Conservation (phyloP, 345 rosid genomes). For the Linum tenue region DNA sequence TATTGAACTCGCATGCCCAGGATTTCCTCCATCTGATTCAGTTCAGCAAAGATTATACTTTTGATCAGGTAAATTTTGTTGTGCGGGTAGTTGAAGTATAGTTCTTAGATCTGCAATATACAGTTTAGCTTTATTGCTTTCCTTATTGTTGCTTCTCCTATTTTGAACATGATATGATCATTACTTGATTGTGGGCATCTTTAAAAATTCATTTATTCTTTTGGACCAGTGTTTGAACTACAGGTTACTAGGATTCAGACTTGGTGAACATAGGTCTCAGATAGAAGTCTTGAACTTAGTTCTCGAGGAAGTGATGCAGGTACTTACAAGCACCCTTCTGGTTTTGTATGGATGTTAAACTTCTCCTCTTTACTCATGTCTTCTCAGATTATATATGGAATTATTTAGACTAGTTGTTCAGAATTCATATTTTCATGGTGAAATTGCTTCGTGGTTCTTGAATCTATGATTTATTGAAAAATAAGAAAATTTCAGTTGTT, state of each 20-base stretch:
- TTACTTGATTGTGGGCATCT: not conserved
- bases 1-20: conserved; percentile 49
- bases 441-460: too few species aligned
- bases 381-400: not conserved
- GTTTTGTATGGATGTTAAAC: conserved; percentile 9
- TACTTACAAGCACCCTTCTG: conserved; percentile 17
- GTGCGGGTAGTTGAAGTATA: too few species aligned
- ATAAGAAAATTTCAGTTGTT: too few species aligned
- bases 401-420: too few species aligned
- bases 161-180: not conserved
- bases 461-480: too few species aligned
- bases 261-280: conserved; percentile 43
- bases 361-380: not conserved
- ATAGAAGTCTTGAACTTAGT: conserved; percentile 30
- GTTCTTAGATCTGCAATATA: too few species aligned
- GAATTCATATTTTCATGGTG: too few species aligned
- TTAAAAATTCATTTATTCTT: not conserved
- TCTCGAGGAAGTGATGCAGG: conserved; percentile 58
- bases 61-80: conserved; percentile 47
- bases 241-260: conserved; percentile 76
- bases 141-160: conserved; percentile 7
- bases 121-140: not conserved
- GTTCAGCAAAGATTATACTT: conserved; percentile 55
- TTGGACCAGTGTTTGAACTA: conserved; percentile 58
- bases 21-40: conserved; percentile 59